phyloP scores from a whole-genome alignment of 495 filamentous ascomycete species.

The Cercophora newfieldiana region DNA sequence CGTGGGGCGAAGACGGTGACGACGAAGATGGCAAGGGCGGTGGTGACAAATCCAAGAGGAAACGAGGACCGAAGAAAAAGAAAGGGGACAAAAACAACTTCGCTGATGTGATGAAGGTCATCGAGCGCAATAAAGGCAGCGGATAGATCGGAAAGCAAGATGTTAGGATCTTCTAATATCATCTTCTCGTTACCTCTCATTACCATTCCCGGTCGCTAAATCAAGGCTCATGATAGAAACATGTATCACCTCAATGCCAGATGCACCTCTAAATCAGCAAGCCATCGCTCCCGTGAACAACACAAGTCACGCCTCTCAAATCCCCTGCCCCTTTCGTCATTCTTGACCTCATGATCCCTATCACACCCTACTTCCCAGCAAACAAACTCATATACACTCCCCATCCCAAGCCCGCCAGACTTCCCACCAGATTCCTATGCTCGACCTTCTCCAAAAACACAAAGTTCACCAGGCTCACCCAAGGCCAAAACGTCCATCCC shows the following conservation, averaged over 20 bases:
- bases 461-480: slow-evolving; percentile 78
- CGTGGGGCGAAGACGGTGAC: slow-evolving; percentile 60
- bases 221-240: too few species aligned
- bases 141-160: too few species aligned
- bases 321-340: too few species aligned
- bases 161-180: too few species aligned
- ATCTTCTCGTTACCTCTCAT: too few species aligned
- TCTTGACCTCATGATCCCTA: background rate
- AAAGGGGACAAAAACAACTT: slow-evolving; percentile 83
- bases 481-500: slow-evolving; percentile 79
- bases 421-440: slow-evolving; percentile 71
- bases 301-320: too few species aligned
- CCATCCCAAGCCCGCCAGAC: slow-evolving; percentile 81
- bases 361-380: slow-evolving; percentile 37
- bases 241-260: too few species aligned
- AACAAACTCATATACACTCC: slow-evolving; percentile 80
- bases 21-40: slow-evolving; percentile 47
- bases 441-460: slow-evolving; percentile 73
- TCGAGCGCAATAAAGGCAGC: slow-evolving; percentile 60
- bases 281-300: too few species aligned
- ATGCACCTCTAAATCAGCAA: too few species aligned
- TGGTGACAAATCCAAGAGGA: slow-evolving; percentile 58
- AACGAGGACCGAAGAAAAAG: slow-evolving; percentile 80
- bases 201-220: too few species aligned
- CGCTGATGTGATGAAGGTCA: slow-evolving; percentile 74